Base-by-base conservation (phyloP, 106 monocot species). In the Dendrobium chrysotoxum region DNA sequence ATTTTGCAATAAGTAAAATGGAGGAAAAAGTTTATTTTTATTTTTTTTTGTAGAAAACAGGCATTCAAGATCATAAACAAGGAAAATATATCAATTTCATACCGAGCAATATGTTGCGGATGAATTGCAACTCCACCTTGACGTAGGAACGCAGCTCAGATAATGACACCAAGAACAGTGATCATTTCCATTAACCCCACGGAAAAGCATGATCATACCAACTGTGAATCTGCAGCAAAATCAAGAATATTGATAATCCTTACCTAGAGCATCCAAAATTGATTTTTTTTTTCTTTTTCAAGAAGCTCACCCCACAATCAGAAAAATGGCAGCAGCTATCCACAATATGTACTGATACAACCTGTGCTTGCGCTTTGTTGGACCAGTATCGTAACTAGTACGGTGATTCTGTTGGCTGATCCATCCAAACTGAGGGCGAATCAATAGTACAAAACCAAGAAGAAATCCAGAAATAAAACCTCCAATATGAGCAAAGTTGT, bases 401-500 rank as follows among this genome's bases (percentile, higher is more conserved):
- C 81, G 82, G 80, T 82, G 39, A 53, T 53, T 81, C 61, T 90
- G 90, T 77, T 76, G 81, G 46, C 79, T 89, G 38, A 85, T 81
- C 65, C 82, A 92, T 68, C 83, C 85, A 86, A 85, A 93, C 57
- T 93, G 92, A 2, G 92, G 92, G 9, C 88, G 88, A 20, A 93
- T 86, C 53, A 93, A 83, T 77, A 93, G 42, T 4, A 93, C 81
- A 78, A 93, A 93, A 23, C 92, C 92, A 74, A 93, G 90, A 76
- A 90, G 78, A 82, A 93, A 93, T 15, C 92, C 92, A 5, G 92
- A 61, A 21, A 88, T 50, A 72, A 93, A 90, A 81, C 92, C 92
- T 83, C 92, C 92, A 30, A 90, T 85, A 81, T 93, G 92, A 83
- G 92, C 90, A 80, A 86, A 90, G 79, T 88, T 90, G 84, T 98